Base-by-base conservation (phyloP, 2,329 filamentous ascomycete genomes). In the Nothopassalora personata region DNA sequence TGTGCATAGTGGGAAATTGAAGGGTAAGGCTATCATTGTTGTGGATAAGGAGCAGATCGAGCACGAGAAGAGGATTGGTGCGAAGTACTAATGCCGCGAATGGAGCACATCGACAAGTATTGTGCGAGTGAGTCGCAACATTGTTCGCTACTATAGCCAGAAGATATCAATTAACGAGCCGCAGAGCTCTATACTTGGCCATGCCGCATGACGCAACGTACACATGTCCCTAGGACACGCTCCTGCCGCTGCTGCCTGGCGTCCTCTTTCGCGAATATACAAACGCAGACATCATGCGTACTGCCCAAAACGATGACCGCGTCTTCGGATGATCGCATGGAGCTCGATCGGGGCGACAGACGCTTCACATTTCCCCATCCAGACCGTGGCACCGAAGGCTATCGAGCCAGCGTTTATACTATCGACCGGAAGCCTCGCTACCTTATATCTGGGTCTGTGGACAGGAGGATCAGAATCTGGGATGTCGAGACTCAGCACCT, bases 1-100 rank as follows among this genome's bases (percentile, higher is more conserved):
- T 33, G 79, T 82, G 1, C 74, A 81, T 54, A 76, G 76, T 7
- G 82, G 82, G 0, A 79, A 80, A 71, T 77, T 84, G 66, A 75
- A 78, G 61, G 81, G 83, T 0, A 84, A 86, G 68, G 81, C 76
- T 0, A 76, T 82, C 23, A 76, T 84, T 31, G 66, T 84, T 10
- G 76, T 84, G 11, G 81, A 83, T 61, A 64, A 72, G 23, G 73
- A 76, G 62, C 77, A 79, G 64, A 75, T 81, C 53, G 74, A 80
- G 63, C 71, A 76, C 45, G 75, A 77, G 62, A 72, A 73, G 62
- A 69, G 71, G 64, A 59, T 73, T 34, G 72, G 72, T 4, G 72
- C 72, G 10, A 72, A 70, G 61, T 72, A 66, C 54, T 74, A 63
- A 53, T 43, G 13, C 7, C 4, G n/a, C 7, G 13, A 7, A 5